phyloP scores from a whole-genome alignment of 805 yeast species.

The Metschnikowia vanudenii region DNA sequence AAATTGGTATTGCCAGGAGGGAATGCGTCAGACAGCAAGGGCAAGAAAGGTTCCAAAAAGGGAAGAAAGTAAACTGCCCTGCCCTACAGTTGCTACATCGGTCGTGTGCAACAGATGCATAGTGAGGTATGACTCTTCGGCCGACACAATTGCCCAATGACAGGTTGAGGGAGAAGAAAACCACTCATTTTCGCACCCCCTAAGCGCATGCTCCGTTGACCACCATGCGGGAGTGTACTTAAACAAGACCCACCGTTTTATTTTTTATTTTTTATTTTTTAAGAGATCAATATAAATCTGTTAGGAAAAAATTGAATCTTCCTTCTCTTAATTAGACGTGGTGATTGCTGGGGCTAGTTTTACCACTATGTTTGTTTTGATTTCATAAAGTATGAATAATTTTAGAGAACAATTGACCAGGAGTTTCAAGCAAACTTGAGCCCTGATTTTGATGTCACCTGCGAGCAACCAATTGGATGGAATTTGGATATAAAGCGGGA shows the following conservation, averaged over 20 bases:
- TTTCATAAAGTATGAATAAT: too few species aligned
- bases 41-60: conserved; percentile 24
- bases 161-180: background rate
- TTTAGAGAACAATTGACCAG: too few species aligned
- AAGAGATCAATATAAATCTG: too few species aligned
- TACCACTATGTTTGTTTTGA: too few species aligned
- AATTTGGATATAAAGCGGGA: too few species aligned
- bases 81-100: background rate
- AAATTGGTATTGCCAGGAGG: conserved; percentile 59
- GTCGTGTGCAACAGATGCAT: background rate
- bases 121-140: background rate
- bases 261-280: too few species aligned
- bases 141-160: background rate
- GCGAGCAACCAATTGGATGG: too few species aligned
- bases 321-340: too few species aligned
- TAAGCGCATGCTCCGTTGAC: conserved; percentile 5
- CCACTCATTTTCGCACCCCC: conserved; percentile 1
- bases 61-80: conserved; percentile 13
- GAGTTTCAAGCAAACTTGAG: background rate
- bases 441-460: too few species aligned
- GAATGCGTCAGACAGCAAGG: conserved; percentile 19
- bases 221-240: background rate
- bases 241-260: too few species aligned
- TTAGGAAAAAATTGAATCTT: too few species aligned
- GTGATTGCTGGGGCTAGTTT: too few species aligned